Conservation (phyloP, 2,329 filamentous ascomycete species). For the Fusarium globosum region DNA sequence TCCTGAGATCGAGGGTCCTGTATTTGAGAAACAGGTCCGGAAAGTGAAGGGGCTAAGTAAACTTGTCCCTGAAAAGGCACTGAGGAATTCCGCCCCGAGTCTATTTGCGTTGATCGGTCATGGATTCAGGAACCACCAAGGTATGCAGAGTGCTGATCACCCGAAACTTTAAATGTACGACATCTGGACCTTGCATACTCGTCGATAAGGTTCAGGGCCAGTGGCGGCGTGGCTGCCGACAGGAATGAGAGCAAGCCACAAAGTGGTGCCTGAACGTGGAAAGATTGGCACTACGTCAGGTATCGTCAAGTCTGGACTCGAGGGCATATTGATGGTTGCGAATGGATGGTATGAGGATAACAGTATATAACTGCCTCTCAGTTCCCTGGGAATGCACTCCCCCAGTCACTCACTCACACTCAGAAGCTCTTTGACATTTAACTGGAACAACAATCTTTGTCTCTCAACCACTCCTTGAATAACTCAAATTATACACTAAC, state of each 20-base stretch:
- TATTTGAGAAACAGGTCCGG: neutral
- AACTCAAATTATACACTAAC: neutral
- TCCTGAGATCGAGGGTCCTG: neutral
- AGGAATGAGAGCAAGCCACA: conserved; percentile 18
- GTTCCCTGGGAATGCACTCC: neutral
- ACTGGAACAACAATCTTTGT: neutral
- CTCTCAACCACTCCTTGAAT: neutral
- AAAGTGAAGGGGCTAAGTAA: neutral
- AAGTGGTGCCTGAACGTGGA: neutral
- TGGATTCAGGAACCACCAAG: conserved; percentile 7
- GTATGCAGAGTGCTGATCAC: neutral
- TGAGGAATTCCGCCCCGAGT: conserved; percentile 11
- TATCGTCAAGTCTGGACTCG: neutral
- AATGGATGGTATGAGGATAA: no score
- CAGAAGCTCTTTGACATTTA: neutral
- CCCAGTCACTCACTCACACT: neutral
- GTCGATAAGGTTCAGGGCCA: conserved; percentile 3
- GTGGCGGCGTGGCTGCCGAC: conserved; percentile 12
- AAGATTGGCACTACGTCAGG: neutral
- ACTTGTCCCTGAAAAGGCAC: neutral
- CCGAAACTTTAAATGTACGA: neutral
- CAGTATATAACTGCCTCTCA: neutral
- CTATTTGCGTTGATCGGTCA: neutral
- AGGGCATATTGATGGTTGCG: neutral
- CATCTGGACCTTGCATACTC: neutral